Evolutionary conservation across 306 rosid species (phyloP), one percentile per base, ranked within the genome.

Genomic region (Sphenostylis stenocarpa): DNA sequence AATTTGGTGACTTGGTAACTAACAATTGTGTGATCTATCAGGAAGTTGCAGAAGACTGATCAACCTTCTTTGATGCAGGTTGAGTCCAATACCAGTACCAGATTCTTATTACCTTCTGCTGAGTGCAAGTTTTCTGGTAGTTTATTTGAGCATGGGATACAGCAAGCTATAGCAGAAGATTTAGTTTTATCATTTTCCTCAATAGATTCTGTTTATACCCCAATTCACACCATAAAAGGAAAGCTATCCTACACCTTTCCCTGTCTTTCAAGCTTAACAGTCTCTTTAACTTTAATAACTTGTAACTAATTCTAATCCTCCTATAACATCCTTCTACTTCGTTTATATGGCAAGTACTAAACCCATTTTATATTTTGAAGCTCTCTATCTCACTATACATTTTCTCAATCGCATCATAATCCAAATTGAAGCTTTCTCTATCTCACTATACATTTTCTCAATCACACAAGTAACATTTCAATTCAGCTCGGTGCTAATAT

Each of bases 361-460:
- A 41, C 12, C 15, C 14, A 41, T 41, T 41, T 41, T 12, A 41
- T 41, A 41, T 23, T 67, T 62, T 34, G 38, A 69, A 81, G n/a
- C 20, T 75, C 8, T 41, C 28, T 17, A 70, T 41, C 45, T 82
- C 17, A 11, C 36, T 1, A 12, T 7, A 9, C 41, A 29, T 33
- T 65, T 73, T 21, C 31, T 67, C 68, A 47, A 68, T 52, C 49
- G 65, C 63, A 68, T n/a, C n/a, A n/a, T n/a, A n/a, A n/a, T 72
- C 78, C 63, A 76, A 75, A 51, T 62, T 34, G 38, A 69, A 81
- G n/a, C 20, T 81, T 68, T 75, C 8, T 41, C 28, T 17, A 70
- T 41, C 45, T 82, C 17, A 11, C 36, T 1, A 12, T 7, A 9
- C 41, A 29, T 33, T 65, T 73, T 21, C 29, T 75, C 64, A 55